Evolutionary conservation across 139 green algal genomes (phyloP), one percentile per base, ranked within the genome.

Genomic region (Mesotaenium endlicherianum): DNA sequence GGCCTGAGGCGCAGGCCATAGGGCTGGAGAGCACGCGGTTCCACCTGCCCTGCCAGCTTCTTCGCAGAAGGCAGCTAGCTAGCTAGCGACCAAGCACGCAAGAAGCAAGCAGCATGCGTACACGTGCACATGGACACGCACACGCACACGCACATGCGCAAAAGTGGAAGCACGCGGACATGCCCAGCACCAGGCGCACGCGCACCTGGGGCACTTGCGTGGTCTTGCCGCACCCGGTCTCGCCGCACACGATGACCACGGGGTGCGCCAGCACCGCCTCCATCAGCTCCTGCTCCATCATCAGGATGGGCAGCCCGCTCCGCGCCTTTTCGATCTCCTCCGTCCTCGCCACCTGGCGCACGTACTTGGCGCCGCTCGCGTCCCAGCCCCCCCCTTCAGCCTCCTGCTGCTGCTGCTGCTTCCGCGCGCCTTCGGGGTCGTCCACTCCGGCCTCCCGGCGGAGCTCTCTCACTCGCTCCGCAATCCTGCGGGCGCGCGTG

Each of bases 81-180:
- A 98, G 53, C 95, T 95, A 78, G 47, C 92, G 97, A 2, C 95
- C 95, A 1, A 94, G 97, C 90, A 96, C 95, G 36, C 95, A 95
- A 77, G 92, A 97, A 59, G 98, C 83, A 44, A 95, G 87, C 26
- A 17, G 31, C 53, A 3, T 64, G 1, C 53, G 1, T 26, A 6
- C 53, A n/a, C n/a, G n/a, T n/a, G n/a, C 53, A 30, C 53, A 64
- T 26, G 4, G 20, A 5, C 53, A 3, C 53, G 20, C 53, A 64
- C 53, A 6, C 53, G 31, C 53, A 17, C 53, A 64, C 53, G 53
- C 53, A 64, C 53, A 36, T 64, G 53, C 4, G 53, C 31, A 2
- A 1, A 97, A 70, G 3, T 97, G 92, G 77, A 95, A 92, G 42
- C 93, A 58, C 0, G 83, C 68, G 1, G 67, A 38, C 8, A 97